These are phyloP conservation scores for Pogostemon cablin DNA, from an alignment of 257 asterid genomes.

Conservation along the genomic window DNA sequence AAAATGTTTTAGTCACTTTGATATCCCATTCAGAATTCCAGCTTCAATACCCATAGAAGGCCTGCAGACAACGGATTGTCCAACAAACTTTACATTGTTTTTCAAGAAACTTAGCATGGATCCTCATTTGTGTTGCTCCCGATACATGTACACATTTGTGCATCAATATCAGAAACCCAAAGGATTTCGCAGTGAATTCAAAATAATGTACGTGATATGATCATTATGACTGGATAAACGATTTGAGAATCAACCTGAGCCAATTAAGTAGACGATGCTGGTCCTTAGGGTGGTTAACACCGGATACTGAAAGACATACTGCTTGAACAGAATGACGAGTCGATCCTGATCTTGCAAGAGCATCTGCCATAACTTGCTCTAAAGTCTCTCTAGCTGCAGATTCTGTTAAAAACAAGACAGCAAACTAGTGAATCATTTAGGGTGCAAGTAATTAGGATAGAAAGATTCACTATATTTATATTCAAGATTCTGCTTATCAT, in stretches of 20 bases:
- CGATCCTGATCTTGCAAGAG: conserved; percentile 63
- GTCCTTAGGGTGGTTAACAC: conserved; percentile 80
- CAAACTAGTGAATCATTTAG: conserved; percentile 15
- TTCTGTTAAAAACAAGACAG: conserved; percentile 47
- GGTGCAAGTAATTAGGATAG: not conserved
- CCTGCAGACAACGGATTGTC: not conserved
- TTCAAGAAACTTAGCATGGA: no score
- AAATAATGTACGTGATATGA: not conserved
- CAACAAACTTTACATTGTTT: no score
- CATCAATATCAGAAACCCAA: not conserved
- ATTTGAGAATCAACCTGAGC: conserved; percentile 59
- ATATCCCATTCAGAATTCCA: conserved; percentile 1
- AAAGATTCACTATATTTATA: not conserved
- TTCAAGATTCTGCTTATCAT: not conserved
- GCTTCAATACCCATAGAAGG: not conserved
- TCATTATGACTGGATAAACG: conserved; percentile 11
- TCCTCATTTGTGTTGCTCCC: no score
- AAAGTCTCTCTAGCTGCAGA: conserved; percentile 73
- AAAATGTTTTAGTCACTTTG: not conserved
- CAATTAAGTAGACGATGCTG: conserved; percentile 65
- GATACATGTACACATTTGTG: no score
- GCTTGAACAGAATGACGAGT: conserved; percentile 72
- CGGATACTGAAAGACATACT: conserved; percentile 81
- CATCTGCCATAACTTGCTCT: conserved; percentile 84
- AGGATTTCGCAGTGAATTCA: not conserved